Evolutionary conservation across 192 early-diverging fungal genomes (phyloP), one percentile per base, ranked within the genome.

Genomic region (Funneliformis geosporum): DNA sequence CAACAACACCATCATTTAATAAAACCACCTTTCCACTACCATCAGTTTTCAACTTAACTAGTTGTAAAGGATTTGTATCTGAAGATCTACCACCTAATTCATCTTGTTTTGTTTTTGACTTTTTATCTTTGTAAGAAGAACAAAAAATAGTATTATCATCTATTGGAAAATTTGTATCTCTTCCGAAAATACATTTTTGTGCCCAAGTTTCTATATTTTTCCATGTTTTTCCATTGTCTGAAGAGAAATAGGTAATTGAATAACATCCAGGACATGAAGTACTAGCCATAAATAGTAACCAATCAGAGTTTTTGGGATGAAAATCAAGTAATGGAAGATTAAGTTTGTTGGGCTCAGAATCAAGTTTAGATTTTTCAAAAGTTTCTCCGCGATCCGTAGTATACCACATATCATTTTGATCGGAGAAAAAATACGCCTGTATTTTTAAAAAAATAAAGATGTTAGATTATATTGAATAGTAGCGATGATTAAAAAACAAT

Each of bases 241-340:
- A 82, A 27, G 95, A 93, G 46, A 89, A 83, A 80, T 88, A 95
- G 44, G 92, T 90, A 75, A 89, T 85, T 4, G 95, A 92, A 84
- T 92, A 90, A 82, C 93, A 95, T 25, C 81, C 80, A 8, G 83
- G 79, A 4, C 42, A 25, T 46, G 69, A 2, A 71, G 72, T 87
- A 46, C 93, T 91, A 28, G 91, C 94, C 8, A 96, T 84, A 87
- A 92, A 96, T 8, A 96, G 82, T 64, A 96, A 86, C 94, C 95
- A 98, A 81, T 98, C 96, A 8, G 89, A 82, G 76, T 98, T 89
- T 10, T 84, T 84, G 3, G 96, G 94, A 82, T 97, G 96, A 75
- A 96, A 98, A 83, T 98, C 96, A 1, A 99, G 33, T 7, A 97
- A 80, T 12, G 88, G 91, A 28, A 93, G 82, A 25, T 86, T 88